Percentiles rank a stretch among this genome's conserved stretches.
Conservation (phyloP, 495 filamentous ascomycete genomes). For the Delitschia confertaspora region DNA sequence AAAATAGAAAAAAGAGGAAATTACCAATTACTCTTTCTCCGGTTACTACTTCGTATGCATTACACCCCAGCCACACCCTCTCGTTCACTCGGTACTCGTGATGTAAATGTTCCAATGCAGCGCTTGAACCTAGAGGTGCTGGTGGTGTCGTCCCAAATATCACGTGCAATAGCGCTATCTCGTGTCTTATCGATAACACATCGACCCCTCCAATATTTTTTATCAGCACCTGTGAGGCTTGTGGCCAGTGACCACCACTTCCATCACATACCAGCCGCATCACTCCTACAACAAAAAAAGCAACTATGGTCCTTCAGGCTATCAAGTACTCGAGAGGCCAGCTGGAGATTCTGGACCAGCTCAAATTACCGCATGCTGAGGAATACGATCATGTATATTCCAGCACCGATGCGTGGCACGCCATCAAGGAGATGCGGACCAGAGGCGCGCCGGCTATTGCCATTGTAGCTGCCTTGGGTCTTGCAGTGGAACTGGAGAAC, state of each 20-base stretch:
- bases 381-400: slow-evolving; percentile 66
- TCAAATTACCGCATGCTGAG: slow-evolving; percentile 78
- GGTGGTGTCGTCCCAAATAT: too few species aligned
- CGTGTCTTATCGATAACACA: too few species aligned
- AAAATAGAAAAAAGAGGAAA: too few species aligned
- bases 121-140: too few species aligned
- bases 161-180: too few species aligned
- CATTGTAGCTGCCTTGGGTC: slow-evolving; percentile 82
- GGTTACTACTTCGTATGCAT: too few species aligned
- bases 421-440: slow-evolving; percentile 90
- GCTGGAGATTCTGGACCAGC: slow-evolving; percentile 81
- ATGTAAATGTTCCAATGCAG: too few species aligned
- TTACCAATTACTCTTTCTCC: too few species aligned
- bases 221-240: too few species aligned
- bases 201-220: too few species aligned
- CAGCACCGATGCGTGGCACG: slow-evolving; percentile 77
- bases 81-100: too few species aligned
- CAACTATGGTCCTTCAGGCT: slow-evolving; percentile 61
- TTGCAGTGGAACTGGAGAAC: slow-evolving; percentile 62
- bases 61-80: too few species aligned
- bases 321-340: slow-evolving; percentile 75
- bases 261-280: neutral
- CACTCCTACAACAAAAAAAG: neutral
- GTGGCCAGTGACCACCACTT: neutral
- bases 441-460: slow-evolving; percentile 93